Evolutionary conservation across 768 basidiomycete genomes (phyloP), one percentile per base, ranked within the genome.

Genomic region (Mycena galopus): DNA sequence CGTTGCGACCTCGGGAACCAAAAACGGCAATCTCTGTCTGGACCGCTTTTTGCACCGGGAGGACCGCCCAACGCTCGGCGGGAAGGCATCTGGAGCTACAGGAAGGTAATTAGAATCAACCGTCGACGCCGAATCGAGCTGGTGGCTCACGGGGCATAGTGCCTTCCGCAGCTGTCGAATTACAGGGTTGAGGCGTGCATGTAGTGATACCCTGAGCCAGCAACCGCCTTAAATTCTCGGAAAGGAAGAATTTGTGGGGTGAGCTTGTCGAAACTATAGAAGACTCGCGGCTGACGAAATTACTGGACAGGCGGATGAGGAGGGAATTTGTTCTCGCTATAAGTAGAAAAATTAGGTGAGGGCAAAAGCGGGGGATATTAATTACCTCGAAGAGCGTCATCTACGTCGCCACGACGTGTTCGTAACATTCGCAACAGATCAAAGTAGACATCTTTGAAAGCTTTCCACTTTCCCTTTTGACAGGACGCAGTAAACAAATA

Each of bases 361-460:
- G n/a, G n/a, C n/a, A n/a, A n/a, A n/a, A n/a, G n/a, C n/a, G n/a
- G n/a, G n/a, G n/a, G n/a, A n/a, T n/a, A 30, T 63, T 58, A 23
- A 30, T 37, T 57, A 73, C 72, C 72, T 73, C 68, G 55, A 1
- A 73, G 56, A 39, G 61, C 32, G 56, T 44, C 56, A 55, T 68
- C 72, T 17, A 73, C 23, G 19, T 73, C 67, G 27, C 35, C 32
- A 19, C 66, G 72, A 14, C 66, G 66, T 25, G 47, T 21, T 19
- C 65, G 72, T 29, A 73, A 62, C 72, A 73, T 73, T 33, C 72
- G 66, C n/a, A 73, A 30, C 23, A 73, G 27, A 68, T 65, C 62
- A 42, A 73, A 68, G 29, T 73, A 73, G 33, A 68, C 50, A 33
- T 58, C 56, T 53, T n/a, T n/a, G n/a, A n/a, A n/a, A n/a, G n/a